These are phyloP conservation scores for Tinospora cordifolia DNA, from an alignment of 164 flowering plant species.

Conservation along the genomic window DNA sequence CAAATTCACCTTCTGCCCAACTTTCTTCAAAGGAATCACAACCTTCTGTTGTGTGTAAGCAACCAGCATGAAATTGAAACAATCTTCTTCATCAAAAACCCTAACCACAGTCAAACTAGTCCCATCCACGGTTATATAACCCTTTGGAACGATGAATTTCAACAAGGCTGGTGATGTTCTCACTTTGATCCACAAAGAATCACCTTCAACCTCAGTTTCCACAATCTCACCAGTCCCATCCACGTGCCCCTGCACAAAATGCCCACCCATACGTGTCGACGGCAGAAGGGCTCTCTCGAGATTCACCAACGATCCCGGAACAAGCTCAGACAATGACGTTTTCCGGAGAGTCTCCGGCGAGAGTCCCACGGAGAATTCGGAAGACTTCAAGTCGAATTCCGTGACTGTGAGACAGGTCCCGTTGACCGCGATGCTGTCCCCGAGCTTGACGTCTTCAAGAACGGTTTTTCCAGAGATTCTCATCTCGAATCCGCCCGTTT, in stretches of 20 bases:
- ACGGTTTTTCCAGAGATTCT: slow-evolving; percentile 51
- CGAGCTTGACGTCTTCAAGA: slow-evolving; percentile 63
- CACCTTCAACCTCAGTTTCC: slow-evolving; percentile 45
- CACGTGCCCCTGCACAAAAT: slow-evolving; percentile 96
- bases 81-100: slow-evolving; percentile 66
- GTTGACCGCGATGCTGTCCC: slow-evolving; percentile 90
- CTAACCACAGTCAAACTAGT: slow-evolving; percentile 90
- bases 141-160: slow-evolving; percentile 78
- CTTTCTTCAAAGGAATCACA: slow-evolving; percentile 75
- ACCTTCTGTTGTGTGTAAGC: slow-evolving; percentile 84
- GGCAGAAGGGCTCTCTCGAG: slow-evolving; percentile 54
- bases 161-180: slow-evolving; percentile 45
- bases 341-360: slow-evolving; percentile 79
- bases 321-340: slow-evolving; percentile 59
- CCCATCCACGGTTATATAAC: slow-evolving; percentile 86
- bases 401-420: slow-evolving; percentile 91
- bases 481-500: slow-evolving; percentile 56
- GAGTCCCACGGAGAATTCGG: slow-evolving; percentile 64
- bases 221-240: slow-evolving; percentile 89
- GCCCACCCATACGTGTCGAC: slow-evolving; percentile 81
- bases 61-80: slow-evolving; percentile 86
- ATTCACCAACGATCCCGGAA: slow-evolving; percentile 55
- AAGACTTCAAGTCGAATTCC: slow-evolving; percentile 34
- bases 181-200: slow-evolving; percentile 87
- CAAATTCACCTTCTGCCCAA: slow-evolving; percentile 85